Evolutionary conservation across 176 grass and related monocot species (phyloP), one percentile per base, ranked within the genome.

Genomic region (Oropetium thomaeum): DNA sequence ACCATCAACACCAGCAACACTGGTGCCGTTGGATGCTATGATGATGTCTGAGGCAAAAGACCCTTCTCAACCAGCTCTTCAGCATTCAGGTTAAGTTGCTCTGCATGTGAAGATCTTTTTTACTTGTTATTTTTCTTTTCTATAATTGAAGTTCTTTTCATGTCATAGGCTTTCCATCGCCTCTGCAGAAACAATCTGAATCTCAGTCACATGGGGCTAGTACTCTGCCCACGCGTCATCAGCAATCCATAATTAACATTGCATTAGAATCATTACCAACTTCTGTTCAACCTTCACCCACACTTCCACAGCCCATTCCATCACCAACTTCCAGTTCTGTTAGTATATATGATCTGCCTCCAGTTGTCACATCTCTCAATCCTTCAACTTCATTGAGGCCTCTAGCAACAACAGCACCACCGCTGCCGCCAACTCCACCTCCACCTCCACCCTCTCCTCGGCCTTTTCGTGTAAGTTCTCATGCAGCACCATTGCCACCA

Each of bases 1-100:
- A 22, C 44, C 22, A 78, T 42, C 62, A 20, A 28, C 30, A 30
- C 67, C 27, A 10, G 13, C 69, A 54, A 32, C 62, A 9, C 40
- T 15, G 20, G 44, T 66, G 41, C 62, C 30, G 41, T 71, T 58
- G 33, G 73, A 62, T 69, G 62, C 57, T 23, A 41, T 26, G 43
- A 57, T 38, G 69, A 68, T 79, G 32, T 69, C 61, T 14, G 68
- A 83, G 25, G 61, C 33, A 62, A 60, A 73, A 54, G 41, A 54
- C 16, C 28, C 47, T 2, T 23, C 69, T 63, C 54, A 63, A 62
- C 23, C 43, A 26, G 14, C 75, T 69, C 35, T 74, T 38, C 68
- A 83, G 11, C 62, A 79, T 69, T 83, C 69, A 83, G 80, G 86
- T 88, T 73, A 40, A 62, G 52, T 74, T 42, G 11, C 10, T 7